Evolutionary conservation across 2,329 filamentous ascomycete species (phyloP), one percentile per base, ranked within the genome.

Genomic region (Claviceps maximensis): DNA sequence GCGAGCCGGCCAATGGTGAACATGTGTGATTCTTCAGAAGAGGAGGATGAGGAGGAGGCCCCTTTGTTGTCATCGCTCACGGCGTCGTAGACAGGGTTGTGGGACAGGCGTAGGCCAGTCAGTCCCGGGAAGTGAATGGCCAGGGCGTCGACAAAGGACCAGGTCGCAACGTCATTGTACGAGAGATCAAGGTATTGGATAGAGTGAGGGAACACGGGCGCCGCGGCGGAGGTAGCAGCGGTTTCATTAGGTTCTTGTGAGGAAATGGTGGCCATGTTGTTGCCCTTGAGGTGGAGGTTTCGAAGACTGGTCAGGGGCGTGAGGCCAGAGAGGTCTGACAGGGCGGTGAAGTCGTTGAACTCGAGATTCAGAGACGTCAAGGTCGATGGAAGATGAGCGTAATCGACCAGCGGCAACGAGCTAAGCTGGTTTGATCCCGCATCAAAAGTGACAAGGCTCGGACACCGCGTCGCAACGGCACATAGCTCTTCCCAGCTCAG

Each of bases 1-100:
- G 78, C 76, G 1, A 96, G 73, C 2, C 89, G 86, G 29, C 84
- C 87, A 27, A 95, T 73, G 1, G 87, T 88, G 48, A 96, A 77
- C 87, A 95, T 95, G 70, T 89, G 91, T 1, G 87, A 85, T 62
- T 95, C 87, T 52, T 95, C 88, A 1, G 84, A 76, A 6, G 76
- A 78, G 27, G 76, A 68, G 25, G 71, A 9, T 8, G 23, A 27
- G 25, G 44, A 38, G 3, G 36, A 38, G 25, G 44, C 44, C 31
- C 4, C 2, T 23, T 17, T 71, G 51, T 70, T 64, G n/a, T 62
- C 73, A 49, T 60, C 64, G 58, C 70, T 70, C 27, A 66, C 73
- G 57, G 75, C 70, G 52, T 83, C 74, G 68, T 88, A 94, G 23
- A 97, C 76, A 4, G 91, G 90, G 59, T 97, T 97, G 63, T 89